phyloP scores from a whole-genome alignment of 805 yeast species.

The Metschnikowia amazonensis region DNA sequence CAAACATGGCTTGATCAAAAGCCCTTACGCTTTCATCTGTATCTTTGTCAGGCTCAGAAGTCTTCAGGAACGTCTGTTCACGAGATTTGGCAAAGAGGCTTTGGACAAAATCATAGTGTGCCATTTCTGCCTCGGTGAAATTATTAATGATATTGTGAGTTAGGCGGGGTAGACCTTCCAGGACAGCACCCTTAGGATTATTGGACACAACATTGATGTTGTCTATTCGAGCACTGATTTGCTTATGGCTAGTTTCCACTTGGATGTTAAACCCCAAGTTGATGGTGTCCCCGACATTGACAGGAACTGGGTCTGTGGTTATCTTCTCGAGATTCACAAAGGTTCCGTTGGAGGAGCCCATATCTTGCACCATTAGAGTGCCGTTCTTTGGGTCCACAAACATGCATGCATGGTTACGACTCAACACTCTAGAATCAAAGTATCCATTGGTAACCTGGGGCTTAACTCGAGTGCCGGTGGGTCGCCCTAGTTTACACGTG shows the following conservation, averaged over 20 bases:
- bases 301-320: constrained; percentile 55
- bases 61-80: constrained; percentile 8
- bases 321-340: constrained; percentile 77
- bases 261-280: constrained; percentile 91
- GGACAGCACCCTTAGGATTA: constrained; percentile 16
- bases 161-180: constrained; percentile 13
- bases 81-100: constrained; percentile 21
- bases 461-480: constrained; percentile 60
- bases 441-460: constrained; percentile 78
- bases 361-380: constrained; percentile 72
- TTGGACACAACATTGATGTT: constrained; percentile 57
- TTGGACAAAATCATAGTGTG: constrained; percentile 36
- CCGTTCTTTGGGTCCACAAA: constrained; percentile 65
- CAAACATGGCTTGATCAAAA: constrained; percentile 60
- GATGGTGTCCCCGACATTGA: constrained; percentile 79
- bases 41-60: constrained; percentile 1
- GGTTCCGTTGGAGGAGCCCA: constrained; percentile 92
- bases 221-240: constrained; percentile 80
- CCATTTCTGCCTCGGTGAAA: constrained; percentile 28
- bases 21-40: constrained; percentile 17
- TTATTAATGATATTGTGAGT: constrained; percentile 14
- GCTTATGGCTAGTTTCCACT: constrained; percentile 65
- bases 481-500: constrained; percentile 84
- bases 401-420: constrained; percentile 91
- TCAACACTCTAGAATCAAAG: constrained; percentile 89